A percentile compares a stretch with the other conserved stretches of the same genome.
Conservation (phyloP, 495 filamentous ascomycete genomes). For the Aspergillus indologenus region DNA sequence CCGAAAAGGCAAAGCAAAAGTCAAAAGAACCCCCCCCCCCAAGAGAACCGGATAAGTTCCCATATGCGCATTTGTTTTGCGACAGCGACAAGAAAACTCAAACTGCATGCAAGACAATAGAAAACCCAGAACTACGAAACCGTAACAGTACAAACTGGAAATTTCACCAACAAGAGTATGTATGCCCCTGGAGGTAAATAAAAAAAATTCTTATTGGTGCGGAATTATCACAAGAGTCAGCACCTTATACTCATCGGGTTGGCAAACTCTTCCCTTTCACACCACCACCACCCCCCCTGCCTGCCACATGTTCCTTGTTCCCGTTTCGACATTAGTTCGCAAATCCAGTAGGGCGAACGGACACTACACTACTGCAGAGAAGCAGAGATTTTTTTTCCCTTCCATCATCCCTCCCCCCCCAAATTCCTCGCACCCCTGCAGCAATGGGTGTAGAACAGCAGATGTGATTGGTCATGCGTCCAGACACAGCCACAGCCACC, state of each 20-base stretch:
- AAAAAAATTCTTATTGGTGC: slow-evolving; percentile 9
- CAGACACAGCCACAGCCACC: slow-evolving; percentile 3
- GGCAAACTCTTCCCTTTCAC: not conserved
- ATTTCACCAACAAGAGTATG: not conserved
- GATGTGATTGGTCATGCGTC: not conserved
- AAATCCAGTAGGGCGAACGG: not conserved
- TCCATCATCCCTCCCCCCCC: not conserved
- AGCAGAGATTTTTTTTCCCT: slow-evolving; percentile 1
- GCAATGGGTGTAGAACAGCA: not conserved
- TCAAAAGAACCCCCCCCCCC: not conserved
- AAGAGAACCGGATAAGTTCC: not conserved
- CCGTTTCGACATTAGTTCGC: not conserved
- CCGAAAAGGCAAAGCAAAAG: not conserved
- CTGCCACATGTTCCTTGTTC: slow-evolving; percentile 2
- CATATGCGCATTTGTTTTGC: not conserved
- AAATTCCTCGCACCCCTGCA: not conserved
- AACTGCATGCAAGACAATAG: not conserved
- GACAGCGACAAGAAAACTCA: not conserved
- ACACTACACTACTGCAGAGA: slow-evolving; percentile 1
- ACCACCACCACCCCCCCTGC: too few species aligned
- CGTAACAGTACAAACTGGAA: not conserved
- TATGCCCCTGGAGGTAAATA: not conserved
- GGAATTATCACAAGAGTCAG: slow-evolving; percentile 3
- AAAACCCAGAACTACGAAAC: not conserved
- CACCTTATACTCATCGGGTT: slow-evolving; percentile 2